Conservation (phyloP, 805 yeast genomes). For the Yarrowia sp. region DNA sequence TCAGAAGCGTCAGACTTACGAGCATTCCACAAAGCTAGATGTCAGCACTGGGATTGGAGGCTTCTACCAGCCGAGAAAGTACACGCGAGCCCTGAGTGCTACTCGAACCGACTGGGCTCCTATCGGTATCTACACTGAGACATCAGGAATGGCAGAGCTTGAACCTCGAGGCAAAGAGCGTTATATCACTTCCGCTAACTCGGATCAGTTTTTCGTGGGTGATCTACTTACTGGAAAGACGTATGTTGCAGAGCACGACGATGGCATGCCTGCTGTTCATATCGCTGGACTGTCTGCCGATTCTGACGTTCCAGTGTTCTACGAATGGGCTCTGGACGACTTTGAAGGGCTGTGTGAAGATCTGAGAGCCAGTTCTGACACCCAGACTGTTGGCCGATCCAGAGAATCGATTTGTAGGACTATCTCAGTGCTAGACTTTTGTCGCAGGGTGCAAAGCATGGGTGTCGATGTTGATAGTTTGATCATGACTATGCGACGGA, state of each 20-base stretch:
- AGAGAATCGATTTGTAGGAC: not conserved
- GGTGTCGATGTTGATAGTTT: not conserved
- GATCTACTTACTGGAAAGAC: constrained; percentile 14
- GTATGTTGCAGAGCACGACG: not conserved
- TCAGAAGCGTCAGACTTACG: constrained; percentile 13
- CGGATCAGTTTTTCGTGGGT: not conserved
- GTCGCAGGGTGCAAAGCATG: not conserved
- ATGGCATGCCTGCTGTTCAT: constrained; percentile 10
- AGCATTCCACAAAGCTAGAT: not conserved
- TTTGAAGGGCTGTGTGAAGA: constrained; percentile 17
- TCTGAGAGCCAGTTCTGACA: constrained; percentile 2
- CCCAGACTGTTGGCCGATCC: not conserved
- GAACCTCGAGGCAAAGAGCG: constrained; percentile 19
- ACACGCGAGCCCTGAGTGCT: constrained; percentile 12
- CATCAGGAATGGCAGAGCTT: constrained; percentile 1
- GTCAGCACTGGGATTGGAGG: constrained; percentile 1
- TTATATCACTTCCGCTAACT: constrained; percentile 2
- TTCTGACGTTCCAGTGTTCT: not conserved
- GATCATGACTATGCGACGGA: constrained; percentile 4
- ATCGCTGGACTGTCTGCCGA: not conserved
- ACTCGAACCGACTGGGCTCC: constrained; percentile 18
- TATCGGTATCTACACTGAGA: constrained; percentile 8
- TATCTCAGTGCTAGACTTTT: constrained; percentile 4
- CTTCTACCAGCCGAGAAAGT: constrained; percentile 11
- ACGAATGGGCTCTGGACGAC: constrained; percentile 10